Evolutionary conservation across 352 stramenopile genomes (phyloP), one percentile per base, ranked within the genome.

Genomic region (Aphanomyces cochlioides): DNA sequence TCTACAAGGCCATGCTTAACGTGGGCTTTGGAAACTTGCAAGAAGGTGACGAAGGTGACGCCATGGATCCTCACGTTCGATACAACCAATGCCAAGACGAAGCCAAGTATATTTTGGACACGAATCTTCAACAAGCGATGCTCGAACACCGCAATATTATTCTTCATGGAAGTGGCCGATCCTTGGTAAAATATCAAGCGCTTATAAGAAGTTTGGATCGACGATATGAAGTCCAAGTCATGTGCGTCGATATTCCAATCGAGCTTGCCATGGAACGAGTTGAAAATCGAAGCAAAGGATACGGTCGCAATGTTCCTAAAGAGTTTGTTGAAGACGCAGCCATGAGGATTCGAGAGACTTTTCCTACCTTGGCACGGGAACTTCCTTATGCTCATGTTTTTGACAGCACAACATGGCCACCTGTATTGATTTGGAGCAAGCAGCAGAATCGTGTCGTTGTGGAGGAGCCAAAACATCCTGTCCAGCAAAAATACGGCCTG

Each of bases 1-100:
- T 88, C 47, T 91, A 93, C 66, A 83, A 91, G 69, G 78, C 85
- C 5, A 89, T 92, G 85, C 82, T 93, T 41, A 92, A 90, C 56
- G 81, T 93, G 57, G 85, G 85, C 6, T 63, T 91, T 6, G 84
- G 85, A 39, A 93, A 92, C 47, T 12, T 72, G 17, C 40, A 50
- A 8, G 28, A 28, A 28, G 28, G 0, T 28, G 78, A 84, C 15
- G 78, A 75, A 3, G 72, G 84, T 21, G 82, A 79, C 0, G n/a
- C 43, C 8, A 28, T 28, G 28, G 76, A 77, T 7, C 83, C 85
- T 28, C 85, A 93, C 67, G 79, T 78, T 19, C 82, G 85, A 6
- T 93, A 93, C 45, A 81, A 89, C 67, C 81, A 90, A 63, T 93
- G 85, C 67, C 85, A 84, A 39, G 84, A 93, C 63, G 85, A 93